Percentiles rank a stretch among this genome's conserved stretches.
phyloP scores from a whole-genome alignment of 2,329 filamentous ascomycete genomes.

The Diaporthe australafricana region DNA sequence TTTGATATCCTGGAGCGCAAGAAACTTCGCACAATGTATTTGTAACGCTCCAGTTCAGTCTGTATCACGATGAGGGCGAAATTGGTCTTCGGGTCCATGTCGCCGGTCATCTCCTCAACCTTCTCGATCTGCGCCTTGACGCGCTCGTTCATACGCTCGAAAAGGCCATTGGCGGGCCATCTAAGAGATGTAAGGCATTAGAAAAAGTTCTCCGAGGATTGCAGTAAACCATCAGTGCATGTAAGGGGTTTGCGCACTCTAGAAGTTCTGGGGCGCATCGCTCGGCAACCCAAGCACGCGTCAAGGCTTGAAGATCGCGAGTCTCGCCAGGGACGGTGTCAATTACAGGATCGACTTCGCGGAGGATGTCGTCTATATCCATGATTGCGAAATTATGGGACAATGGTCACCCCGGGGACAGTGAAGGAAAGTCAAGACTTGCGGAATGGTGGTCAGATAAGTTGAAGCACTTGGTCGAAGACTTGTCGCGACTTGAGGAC shows the following conservation, averaged over 20 bases:
- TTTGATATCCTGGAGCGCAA: conserved; percentile 89
- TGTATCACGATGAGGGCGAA: conserved; percentile 95
- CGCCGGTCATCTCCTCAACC: conserved; percentile 73
- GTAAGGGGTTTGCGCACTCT: conserved; percentile 63
- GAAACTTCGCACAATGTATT: conserved; percentile 88
- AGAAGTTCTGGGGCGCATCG: conserved; percentile 90
- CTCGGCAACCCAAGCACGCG: conserved; percentile 93
- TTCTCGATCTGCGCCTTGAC: conserved; percentile 53
- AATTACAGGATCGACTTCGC: conserved; percentile 73
- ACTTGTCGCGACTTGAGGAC: conserved; percentile 15
- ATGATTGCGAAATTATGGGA: conserved; percentile 52
- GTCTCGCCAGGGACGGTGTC: conserved; percentile 68
- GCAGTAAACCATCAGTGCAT: conserved; percentile 38
- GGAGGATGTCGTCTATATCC: conserved; percentile 85
- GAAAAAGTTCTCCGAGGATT: neutral
- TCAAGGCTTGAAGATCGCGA: conserved; percentile 87
- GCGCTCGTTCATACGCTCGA: conserved; percentile 83
- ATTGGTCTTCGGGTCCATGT: conserved; percentile 90
- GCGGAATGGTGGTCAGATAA: neutral
- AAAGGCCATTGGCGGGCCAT: conserved; percentile 77
- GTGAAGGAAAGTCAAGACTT: neutral
- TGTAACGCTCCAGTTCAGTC: conserved; percentile 94
- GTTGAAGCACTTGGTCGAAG: neutral
- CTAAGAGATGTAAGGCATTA: conserved; percentile 47
- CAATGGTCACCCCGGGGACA: neutral